A percentile compares a stretch with the other conserved stretches of the same genome.
phyloP scores from a whole-genome alignment of 148 eudicot genomes.

The Beta vulgaris region DNA sequence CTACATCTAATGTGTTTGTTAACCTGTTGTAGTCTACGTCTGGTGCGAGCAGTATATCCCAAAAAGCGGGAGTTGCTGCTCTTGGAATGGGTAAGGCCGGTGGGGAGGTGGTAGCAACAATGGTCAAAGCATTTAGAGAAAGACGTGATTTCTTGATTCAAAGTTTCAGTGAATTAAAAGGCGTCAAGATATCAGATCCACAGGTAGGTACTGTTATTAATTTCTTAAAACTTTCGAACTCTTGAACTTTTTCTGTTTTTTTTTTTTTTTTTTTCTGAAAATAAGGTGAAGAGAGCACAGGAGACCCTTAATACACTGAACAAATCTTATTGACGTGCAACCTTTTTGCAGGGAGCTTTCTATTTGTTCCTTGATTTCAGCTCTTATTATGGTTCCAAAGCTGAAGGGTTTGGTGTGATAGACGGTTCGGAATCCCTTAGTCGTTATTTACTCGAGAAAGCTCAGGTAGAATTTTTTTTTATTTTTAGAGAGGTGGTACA shows the following conservation, averaged over 20 bases:
- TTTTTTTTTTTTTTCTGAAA: too few species aligned
- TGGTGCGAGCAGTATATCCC: slow-evolving; percentile 87
- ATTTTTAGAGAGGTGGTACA: background rate
- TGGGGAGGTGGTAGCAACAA: slow-evolving; percentile 71
- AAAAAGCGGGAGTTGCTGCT: slow-evolving; percentile 94
- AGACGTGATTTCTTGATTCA: slow-evolving; percentile 79
- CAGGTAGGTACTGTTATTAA: too few species aligned
- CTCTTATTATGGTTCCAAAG: slow-evolving; percentile 67
- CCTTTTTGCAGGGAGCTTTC: slow-evolving; percentile 86
- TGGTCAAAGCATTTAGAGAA: slow-evolving; percentile 91
- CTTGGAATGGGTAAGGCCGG: slow-evolving; percentile 90
- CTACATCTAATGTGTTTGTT: slow-evolving; percentile 8
- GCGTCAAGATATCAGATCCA: slow-evolving; percentile 89
- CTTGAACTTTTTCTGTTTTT: too few species aligned
- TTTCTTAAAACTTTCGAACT: too few species aligned
- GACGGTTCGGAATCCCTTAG: slow-evolving; percentile 82
- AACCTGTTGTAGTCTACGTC: slow-evolving; percentile 59
- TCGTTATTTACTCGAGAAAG: slow-evolving; percentile 84
- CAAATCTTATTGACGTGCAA: background rate
- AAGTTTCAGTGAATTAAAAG: slow-evolving; percentile 67
- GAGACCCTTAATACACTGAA: too few species aligned
- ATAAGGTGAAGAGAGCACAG: too few species aligned
- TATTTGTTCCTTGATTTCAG: slow-evolving; percentile 92
- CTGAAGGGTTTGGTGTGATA: slow-evolving; percentile 75
- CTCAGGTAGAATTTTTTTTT: slow-evolving; percentile 49